Percentiles rank a stretch among this genome's conserved stretches.
Evolutionary conservation across 768 basidiomycete species (phyloP).

Genomic region (Hirschioporus abietinus): DNA sequence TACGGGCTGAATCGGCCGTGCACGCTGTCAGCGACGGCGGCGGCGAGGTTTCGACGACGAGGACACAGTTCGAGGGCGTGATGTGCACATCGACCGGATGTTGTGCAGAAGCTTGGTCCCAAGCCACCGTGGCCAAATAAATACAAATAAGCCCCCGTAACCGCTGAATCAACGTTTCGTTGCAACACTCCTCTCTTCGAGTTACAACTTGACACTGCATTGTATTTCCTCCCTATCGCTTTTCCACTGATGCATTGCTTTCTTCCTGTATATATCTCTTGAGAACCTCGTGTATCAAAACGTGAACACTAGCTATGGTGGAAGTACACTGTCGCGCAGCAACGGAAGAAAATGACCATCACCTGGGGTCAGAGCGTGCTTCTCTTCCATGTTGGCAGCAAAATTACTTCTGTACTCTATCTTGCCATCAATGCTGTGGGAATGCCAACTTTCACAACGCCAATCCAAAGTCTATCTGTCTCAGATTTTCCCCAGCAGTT

Average conservation of each 20-base stretch:
- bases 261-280: too few relatives aligned
- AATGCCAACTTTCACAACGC: background rate
- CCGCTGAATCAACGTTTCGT: background rate
- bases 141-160: background rate
- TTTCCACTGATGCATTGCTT: too few relatives aligned
- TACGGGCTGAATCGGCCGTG: background rate
- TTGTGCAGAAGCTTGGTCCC: background rate
- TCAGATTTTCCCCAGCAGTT: background rate
- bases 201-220: background rate
- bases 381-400: background rate
- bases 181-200: background rate
- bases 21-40: slow-evolving; percentile 1
- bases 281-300: background rate
- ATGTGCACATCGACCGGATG: background rate
- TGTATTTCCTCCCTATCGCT: too few relatives aligned
- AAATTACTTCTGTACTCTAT: background rate
- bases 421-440: background rate
- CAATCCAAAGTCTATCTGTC: background rate
- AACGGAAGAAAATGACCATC: background rate
- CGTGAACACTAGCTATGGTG: background rate
- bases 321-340: background rate
- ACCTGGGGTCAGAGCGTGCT: slow-evolving; percentile 1
- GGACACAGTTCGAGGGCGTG: background rate
- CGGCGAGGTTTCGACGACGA: background rate
- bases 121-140: background rate